These are phyloP conservation scores for Aspergillus latus DNA, from an alignment of 2,329 filamentous ascomycete genomes.

Conservation along the genomic window DNA sequence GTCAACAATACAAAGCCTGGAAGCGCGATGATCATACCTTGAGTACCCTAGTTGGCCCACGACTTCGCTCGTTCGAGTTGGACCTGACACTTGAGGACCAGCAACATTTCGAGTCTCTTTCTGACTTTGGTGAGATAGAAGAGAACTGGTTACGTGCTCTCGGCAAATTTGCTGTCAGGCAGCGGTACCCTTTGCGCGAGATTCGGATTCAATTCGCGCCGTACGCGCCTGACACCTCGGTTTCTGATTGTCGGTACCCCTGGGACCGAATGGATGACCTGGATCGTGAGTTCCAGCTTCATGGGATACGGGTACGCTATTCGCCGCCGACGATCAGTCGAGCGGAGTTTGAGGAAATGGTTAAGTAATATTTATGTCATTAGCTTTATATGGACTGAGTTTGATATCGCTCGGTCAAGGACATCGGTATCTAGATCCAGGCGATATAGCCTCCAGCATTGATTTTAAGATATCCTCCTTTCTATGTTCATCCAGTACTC, in stretches of 20 bases:
- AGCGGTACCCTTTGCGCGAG: not conserved
- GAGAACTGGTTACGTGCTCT: not conserved
- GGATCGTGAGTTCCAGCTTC: not conserved
- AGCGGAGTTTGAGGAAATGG: not conserved
- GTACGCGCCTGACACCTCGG: not conserved
- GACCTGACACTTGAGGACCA: not conserved
- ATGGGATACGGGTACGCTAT: not conserved
- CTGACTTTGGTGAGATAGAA: not conserved
- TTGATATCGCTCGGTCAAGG: no score
- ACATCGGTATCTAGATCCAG: no score
- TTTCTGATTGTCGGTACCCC: not conserved
- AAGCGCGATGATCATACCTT: not conserved
- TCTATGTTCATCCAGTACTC: no score
- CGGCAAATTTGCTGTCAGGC: not conserved
- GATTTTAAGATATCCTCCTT: no score
- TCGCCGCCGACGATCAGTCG: not conserved
- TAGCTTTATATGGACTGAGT: no score
- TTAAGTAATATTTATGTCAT: no score
- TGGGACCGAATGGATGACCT: constrained; percentile 11
- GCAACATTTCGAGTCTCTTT: not conserved
- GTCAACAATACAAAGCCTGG: no score
- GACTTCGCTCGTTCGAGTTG: not conserved
- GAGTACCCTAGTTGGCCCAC: not conserved
- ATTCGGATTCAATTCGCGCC: not conserved
- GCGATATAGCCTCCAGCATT: no score